Percentiles rank a stretch among this genome's conserved stretches.
Conservation (phyloP, 176 grass and related monocot genomes). For the Bolboschoenus planiculmis region DNA sequence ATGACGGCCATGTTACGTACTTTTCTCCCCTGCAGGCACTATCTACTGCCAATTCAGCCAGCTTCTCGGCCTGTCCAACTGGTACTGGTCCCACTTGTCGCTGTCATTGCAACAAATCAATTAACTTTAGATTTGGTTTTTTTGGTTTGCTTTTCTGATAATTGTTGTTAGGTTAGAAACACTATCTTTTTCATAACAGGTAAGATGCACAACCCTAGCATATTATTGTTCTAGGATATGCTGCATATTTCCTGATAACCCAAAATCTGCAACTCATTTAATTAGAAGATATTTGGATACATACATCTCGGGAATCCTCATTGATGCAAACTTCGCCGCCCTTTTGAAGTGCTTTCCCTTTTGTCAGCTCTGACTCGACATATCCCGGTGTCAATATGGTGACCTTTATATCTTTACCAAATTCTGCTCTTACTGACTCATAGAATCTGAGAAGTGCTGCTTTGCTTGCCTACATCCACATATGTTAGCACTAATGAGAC, state of each 20-base stretch:
- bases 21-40: conserved; percentile 27
- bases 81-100: conserved; percentile 30
- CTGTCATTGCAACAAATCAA: conserved; percentile 16
- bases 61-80: conserved; percentile 14
- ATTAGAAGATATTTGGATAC: background rate
- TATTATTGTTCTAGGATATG: background rate
- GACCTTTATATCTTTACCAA: conserved; percentile 26
- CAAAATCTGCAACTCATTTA: background rate
- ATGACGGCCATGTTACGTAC: conserved; percentile 34
- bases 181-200: background rate
- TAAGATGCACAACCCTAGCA: background rate
- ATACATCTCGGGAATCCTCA: conserved; percentile 35
- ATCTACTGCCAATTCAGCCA: conserved; percentile 25
- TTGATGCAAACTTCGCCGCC: conserved; percentile 22
- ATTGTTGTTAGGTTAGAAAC: background rate
- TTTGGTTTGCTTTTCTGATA: background rate
- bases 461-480: conserved; percentile 35
- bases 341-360: conserved; percentile 34
- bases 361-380: conserved; percentile 33
- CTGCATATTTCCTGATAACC: background rate
- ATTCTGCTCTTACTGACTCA: conserved; percentile 33
- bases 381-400: conserved; percentile 30
- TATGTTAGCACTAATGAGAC: background rate
- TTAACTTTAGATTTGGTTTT: background rate
- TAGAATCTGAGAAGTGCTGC: conserved; percentile 35